Percentiles rank a stretch among this genome's conserved stretches.
Evolutionary conservation across 2,329 filamentous ascomycete genomes (phyloP).

Genomic region (Trichoderma arundinaceum): DNA sequence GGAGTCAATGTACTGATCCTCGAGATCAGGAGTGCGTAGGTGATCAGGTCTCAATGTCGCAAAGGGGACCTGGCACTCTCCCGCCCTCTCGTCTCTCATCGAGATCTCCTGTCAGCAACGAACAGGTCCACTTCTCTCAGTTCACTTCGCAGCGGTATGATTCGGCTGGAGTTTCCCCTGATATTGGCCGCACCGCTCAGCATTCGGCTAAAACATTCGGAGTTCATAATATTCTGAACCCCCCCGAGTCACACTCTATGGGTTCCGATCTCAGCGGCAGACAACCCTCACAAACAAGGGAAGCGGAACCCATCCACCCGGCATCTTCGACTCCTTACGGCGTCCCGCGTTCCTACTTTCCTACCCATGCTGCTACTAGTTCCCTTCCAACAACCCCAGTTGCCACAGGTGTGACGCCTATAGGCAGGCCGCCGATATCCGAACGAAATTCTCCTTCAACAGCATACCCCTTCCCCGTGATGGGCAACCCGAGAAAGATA

Average conservation of each 20-base stretch:
- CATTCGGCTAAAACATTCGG: conserved; percentile 42
- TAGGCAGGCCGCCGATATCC: conserved; percentile 40
- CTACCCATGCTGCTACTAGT: conserved; percentile 40
- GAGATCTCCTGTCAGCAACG: conserved; percentile 50
- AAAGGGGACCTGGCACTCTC: conserved; percentile 62
- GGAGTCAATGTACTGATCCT: conserved; percentile 64
- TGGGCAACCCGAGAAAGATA: conserved; percentile 41
- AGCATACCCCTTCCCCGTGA: conserved; percentile 42
- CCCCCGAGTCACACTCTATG: conserved; percentile 41
- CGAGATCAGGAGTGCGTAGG: conserved; percentile 57
- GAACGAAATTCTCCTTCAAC: conserved; percentile 43
- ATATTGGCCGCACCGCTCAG: conserved; percentile 37
- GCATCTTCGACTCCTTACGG: conserved; percentile 37
- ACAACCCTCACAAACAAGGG: conserved; percentile 34
- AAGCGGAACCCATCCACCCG: conserved; percentile 34
- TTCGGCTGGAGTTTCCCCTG: conserved; percentile 35
- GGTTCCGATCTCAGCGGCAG: conserved; percentile 33
- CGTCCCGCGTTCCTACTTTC: conserved; percentile 37
- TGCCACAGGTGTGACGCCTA: conserved; percentile 37
- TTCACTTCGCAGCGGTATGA: conserved; percentile 37
- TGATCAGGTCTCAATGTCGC: conserved; percentile 69
- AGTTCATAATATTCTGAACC: conserved; percentile 49
- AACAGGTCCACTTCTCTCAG: conserved; percentile 39
- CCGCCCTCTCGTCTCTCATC: conserved; percentile 59
- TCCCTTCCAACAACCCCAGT: conserved; percentile 46